Conservation (phyloP, 1,139 yeast species). For the Suhomyces yuchorum region DNA sequence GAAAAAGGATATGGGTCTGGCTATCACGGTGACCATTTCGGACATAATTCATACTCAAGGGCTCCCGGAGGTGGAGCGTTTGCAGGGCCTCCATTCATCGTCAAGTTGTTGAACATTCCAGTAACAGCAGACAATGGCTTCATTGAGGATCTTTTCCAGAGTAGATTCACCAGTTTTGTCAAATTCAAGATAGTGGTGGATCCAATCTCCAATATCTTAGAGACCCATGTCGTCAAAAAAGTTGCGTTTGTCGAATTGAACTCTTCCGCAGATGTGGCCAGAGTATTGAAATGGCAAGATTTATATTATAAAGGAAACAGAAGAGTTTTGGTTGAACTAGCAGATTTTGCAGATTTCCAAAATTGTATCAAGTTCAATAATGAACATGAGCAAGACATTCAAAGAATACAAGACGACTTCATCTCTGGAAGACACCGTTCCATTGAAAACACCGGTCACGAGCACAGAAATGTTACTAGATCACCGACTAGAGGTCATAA, state of each 20-base stretch:
- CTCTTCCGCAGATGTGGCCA: constrained; percentile 48
- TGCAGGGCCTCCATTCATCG: constrained; percentile 57
- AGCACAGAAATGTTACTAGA: neutral
- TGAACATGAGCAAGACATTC: constrained; percentile 35
- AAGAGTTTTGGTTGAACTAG: constrained; percentile 45
- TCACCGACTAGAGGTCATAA: constrained; percentile 8
- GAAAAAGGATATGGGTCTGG: constrained; percentile 15
- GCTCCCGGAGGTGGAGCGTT: constrained; percentile 13
- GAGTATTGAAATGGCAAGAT: constrained; percentile 49
- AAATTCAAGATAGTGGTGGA: constrained; percentile 48
- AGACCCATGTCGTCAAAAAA: constrained; percentile 45
- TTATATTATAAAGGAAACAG: constrained; percentile 43
- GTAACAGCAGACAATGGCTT: constrained; percentile 40
- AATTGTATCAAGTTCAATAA: constrained; percentile 45
- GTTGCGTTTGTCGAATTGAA: constrained; percentile 65
- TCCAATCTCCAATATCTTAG: constrained; percentile 44
- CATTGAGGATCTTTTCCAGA: constrained; percentile 44
- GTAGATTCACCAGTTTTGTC: constrained; percentile 42
- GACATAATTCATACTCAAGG: constrained; percentile 11
- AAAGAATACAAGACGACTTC: constrained; percentile 35
- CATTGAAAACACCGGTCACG: neutral
- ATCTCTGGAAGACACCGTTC: constrained; percentile 27
- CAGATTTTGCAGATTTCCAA: constrained; percentile 53
- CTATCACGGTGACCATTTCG: constrained; percentile 13
- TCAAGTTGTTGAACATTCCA: constrained; percentile 56